Base-by-base conservation (phyloP, 2,329 filamentous ascomycete genomes). In the Coniochaeta sp. region DNA sequence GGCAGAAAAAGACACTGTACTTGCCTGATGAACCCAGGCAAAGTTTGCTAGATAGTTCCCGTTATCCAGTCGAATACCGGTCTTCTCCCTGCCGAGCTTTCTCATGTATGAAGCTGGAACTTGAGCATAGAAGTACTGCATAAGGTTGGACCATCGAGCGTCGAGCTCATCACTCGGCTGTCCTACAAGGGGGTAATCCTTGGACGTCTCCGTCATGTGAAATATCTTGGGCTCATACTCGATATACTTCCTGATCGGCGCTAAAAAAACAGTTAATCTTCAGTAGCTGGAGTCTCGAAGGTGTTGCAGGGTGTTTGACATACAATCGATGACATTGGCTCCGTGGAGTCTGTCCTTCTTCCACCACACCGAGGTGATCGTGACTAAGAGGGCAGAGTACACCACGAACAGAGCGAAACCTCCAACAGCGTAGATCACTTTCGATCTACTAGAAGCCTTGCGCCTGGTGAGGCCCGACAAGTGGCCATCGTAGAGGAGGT, bases 11-110 rank as follows among this genome's bases (percentile, higher is more conserved):
- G 16, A 16, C 8, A 38, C 6, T 14, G 38, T 40, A 26, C 43
- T 47, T 12, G 26, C 43, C 16, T 67, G 63, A 28, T 67, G 64
- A 40, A 67, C 66, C 33, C 66, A 67, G 22, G 65, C 64, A 55
- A 64, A 67, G 52, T 67, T 67, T n/a, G 65, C 65, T 17, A 67
- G 57, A 56, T 67, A 67, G 19, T 67, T 67, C 0, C 65, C 65
- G 28, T 67, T 67, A 3, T 64, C 64, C 31, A 67, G 38, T 4
- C 59, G 62, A 22, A 67, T 67, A n/a, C 65, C 64, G 16, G 66
- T 60, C 47, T 61, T 66, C 57, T 62, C 62, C 44, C 64, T 59
- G 9, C 58, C 63, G 12, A 67, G 62, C 6, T 63, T 64, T 43
- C 66, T 61, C 58, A 66, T 66, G 34, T 63, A 66, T 58, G 65